These are phyloP conservation scores for Syzygium grande DNA, from an alignment of 345 rosid species.

Conservation along the genomic window DNA sequence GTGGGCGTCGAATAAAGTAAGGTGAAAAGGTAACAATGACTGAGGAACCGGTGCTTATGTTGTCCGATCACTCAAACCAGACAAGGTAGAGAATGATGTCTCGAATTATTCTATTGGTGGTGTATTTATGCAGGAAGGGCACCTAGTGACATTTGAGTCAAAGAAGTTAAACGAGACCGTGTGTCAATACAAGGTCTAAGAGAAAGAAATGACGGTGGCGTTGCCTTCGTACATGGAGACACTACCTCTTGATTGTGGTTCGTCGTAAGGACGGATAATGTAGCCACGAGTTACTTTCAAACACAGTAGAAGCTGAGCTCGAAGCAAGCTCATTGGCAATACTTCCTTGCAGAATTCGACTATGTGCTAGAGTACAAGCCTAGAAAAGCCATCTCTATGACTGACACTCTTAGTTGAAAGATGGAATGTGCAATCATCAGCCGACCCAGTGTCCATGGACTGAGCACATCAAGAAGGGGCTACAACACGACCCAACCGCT, in stretches of 20 bases:
- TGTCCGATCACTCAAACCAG: background rate
- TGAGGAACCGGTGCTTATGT: background rate
- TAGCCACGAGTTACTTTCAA: background rate
- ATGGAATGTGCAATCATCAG: background rate
- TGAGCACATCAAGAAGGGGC: accelerated
- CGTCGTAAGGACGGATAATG: background rate
- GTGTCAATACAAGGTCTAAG: background rate
- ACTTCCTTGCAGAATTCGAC: background rate
- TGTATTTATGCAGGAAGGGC: background rate
- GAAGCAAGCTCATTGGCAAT: background rate
- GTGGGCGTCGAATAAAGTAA: background rate
- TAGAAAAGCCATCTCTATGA: background rate
- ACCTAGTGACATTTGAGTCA: background rate
- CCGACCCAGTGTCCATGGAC: background rate
- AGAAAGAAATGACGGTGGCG: background rate
- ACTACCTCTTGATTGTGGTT: background rate
- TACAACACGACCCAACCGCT: accelerated
- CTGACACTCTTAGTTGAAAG: background rate
- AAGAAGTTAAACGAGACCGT: background rate
- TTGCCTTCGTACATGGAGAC: background rate
- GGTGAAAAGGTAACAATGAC: background rate
- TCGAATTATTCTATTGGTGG: background rate
- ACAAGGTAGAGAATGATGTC: background rate
- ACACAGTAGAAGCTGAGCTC: background rate
- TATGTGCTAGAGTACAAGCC: background rate